Conservation (phyloP, 345 rosid genomes). For the Melaleuca quinquenervia region DNA sequence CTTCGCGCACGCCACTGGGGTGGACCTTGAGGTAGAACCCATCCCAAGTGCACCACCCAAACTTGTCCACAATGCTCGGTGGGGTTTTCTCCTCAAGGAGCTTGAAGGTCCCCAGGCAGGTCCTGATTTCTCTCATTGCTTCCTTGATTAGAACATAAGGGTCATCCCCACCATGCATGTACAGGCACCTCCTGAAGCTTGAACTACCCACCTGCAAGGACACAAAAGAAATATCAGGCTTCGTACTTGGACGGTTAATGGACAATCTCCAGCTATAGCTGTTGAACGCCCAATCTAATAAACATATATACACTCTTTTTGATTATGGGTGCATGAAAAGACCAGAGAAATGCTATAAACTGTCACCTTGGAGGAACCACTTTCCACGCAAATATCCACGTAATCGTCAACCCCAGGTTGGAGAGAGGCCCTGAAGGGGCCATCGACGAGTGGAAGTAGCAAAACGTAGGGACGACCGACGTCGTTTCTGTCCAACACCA, state of each 20-base stretch:
- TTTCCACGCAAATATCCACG: conserved; percentile 66
- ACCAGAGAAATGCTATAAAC: not conserved
- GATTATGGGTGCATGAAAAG: too few species aligned
- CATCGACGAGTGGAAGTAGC: conserved; percentile 65
- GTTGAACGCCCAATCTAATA: not conserved
- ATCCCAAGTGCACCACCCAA: conserved; percentile 99
- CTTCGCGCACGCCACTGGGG: conserved; percentile 62
- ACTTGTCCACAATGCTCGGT: conserved; percentile 77
- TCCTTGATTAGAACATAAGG: conserved; percentile 59
- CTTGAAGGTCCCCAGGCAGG: conserved; percentile 61
- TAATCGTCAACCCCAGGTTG: conserved; percentile 51
- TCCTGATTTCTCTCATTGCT: conserved; percentile 54
- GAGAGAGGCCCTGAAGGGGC: conserved; percentile 60
- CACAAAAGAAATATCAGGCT: not conserved
- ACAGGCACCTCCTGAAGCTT: conserved; percentile 33
- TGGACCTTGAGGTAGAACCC: conserved; percentile 81
- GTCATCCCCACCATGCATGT: conserved; percentile 56
- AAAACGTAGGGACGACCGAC: conserved; percentile 46
- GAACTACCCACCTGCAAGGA: not conserved
- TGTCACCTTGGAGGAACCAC: conserved; percentile 60
- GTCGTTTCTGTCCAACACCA: conserved; percentile 46
- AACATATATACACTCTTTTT: not conserved
- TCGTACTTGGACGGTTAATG: not conserved
- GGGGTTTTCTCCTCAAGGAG: conserved; percentile 68
- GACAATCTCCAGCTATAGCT: not conserved